Conservation (phyloP, 1,139 yeast genomes). For the Suhomyces bokatorum region DNA sequence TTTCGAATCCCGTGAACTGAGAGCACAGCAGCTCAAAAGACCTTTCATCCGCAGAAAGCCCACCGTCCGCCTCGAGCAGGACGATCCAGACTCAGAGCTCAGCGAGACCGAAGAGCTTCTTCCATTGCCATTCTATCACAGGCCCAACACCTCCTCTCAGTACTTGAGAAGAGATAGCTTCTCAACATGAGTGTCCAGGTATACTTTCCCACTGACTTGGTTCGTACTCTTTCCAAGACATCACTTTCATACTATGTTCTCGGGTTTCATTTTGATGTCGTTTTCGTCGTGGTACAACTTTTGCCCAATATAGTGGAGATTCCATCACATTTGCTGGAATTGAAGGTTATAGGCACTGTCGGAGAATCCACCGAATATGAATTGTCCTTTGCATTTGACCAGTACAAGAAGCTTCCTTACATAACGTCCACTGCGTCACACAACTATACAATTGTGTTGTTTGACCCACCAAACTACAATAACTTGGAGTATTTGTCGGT, state of each 20-base stretch:
- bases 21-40: constrained; percentile 4
- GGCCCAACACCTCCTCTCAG: constrained; percentile 44
- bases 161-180: constrained; percentile 46
- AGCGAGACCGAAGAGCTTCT: constrained; percentile 3
- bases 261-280: constrained; percentile 30
- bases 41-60: not conserved
- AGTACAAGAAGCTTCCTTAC: constrained; percentile 6
- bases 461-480: constrained; percentile 71
- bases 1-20: constrained; percentile 6
- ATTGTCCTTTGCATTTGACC: constrained; percentile 3
- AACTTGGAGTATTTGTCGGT: constrained; percentile 80
- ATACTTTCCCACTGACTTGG: constrained; percentile 39
- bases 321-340: constrained; percentile 17
- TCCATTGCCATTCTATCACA: constrained; percentile 29
- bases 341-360: constrained; percentile 26
- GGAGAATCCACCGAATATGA: constrained; percentile 3
- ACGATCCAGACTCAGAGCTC: constrained; percentile 7
- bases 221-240: constrained; percentile 12
- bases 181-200: constrained; percentile 29
- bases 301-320: constrained; percentile 7
- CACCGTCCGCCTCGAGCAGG: not conserved
- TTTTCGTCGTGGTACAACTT: constrained; percentile 30
- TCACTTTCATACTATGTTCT: constrained; percentile 17
- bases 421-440: not conserved
- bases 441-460: constrained; percentile 49